phyloP scores from a whole-genome alignment of 2,329 filamentous ascomycete genomes.

The Cladosporium sp. region DNA sequence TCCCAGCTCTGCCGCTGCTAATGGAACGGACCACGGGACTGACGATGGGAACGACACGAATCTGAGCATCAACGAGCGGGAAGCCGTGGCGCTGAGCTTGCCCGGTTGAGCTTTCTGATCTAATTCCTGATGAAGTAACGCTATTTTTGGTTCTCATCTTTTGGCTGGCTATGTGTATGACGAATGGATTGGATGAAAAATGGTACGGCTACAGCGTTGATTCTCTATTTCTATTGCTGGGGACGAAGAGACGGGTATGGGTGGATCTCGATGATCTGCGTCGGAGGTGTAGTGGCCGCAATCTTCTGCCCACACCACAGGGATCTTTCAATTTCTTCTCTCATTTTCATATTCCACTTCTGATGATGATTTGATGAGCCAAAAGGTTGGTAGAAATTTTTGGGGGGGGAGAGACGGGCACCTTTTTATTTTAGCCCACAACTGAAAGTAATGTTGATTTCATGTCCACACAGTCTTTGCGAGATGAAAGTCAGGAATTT shows the following conservation, averaged over 20 bases:
- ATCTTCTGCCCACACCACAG: too few species aligned
- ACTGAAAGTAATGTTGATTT: too few species aligned
- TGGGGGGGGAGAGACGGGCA: too few species aligned
- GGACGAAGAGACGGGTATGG: not conserved
- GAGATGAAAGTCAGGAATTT: too few species aligned
- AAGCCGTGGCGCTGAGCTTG: slow-evolving; percentile 14
- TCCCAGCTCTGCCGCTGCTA: slow-evolving; percentile 8
- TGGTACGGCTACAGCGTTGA: not conserved
- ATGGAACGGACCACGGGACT: not conserved
- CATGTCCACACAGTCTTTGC: too few species aligned
- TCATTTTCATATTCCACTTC: too few species aligned
- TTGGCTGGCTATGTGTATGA: not conserved
- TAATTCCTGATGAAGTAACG: not conserved
- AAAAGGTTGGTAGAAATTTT: too few species aligned
- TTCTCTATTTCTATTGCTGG: not conserved
- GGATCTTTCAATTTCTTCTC: too few species aligned
- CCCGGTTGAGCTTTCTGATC: not conserved
- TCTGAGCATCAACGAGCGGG: slow-evolving; percentile 16
- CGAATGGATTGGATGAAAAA: not conserved
- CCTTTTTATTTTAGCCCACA: too few species aligned
- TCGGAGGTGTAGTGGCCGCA: too few species aligned
- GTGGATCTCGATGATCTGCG: not conserved
- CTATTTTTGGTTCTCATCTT: not conserved
- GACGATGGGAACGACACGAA: slow-evolving; percentile 7
- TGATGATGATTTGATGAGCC: too few species aligned